Evolutionary conservation across 2,329 filamentous ascomycete species (phyloP), one percentile per base, ranked within the genome.

Genomic region (Talaromyces sp.): DNA sequence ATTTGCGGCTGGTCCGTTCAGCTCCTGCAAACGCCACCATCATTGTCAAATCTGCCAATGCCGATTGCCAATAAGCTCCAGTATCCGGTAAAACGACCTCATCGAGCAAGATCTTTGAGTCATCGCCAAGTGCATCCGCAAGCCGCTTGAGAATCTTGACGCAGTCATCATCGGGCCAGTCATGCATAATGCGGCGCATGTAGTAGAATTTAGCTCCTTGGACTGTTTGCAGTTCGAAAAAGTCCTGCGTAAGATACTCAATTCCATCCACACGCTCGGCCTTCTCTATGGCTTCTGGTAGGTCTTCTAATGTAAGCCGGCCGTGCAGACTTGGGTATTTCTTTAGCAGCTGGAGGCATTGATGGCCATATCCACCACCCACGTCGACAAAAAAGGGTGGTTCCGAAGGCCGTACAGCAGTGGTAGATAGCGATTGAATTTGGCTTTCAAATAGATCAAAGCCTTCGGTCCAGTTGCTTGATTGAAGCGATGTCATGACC

Each of bases 71-170:
- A 27, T 69, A 64, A 2, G 67, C 73, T 1, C 68, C 69, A 2
- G 33, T 62, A 30, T 76, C 64, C 3, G 77, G 74, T 1, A 80
- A 58, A 3, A 79, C 72, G 32, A 76, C 69, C 30, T 81, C 78
- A 54, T 78, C 73, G 55, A 80, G 73, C 22, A 81, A 62, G n/a
- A 80, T 69, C 15, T 67, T 63, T 0, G 76, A 77, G 6, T 73
- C 61, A 4, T 51, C 9, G 1, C 25, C 61, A 55, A 63, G 27
- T 9, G 52, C 61, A 28, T 51, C 36, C 0, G 30, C 51, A 8
- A 60, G 44, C 5, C 53, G 30, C 30, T n/a, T 57, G 13, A 63
- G 22, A 30, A 63, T 63, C 36, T 47, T 33, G 7, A 63, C 57
- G 15, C 58, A 60, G 10, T 63, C 54, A 9, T 61, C 17, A 15